A percentile compares a stretch with the other conserved stretches of the same genome.
phyloP scores from a whole-genome alignment of 345 rosid species.

The Murraya koenigii region DNA sequence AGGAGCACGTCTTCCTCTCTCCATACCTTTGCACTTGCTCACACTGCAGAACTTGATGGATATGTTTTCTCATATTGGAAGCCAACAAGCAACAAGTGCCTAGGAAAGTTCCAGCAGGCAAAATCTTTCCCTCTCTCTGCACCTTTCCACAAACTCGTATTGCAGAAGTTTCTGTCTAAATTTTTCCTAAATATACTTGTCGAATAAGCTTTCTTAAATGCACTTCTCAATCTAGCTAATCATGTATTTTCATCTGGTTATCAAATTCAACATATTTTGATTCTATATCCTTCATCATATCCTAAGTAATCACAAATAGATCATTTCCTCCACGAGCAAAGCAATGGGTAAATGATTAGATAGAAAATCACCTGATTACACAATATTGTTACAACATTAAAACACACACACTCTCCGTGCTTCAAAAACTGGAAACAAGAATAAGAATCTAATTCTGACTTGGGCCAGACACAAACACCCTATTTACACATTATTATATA shows the following conservation, averaged over 20 bases:
- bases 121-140: neutral
- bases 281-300: neutral
- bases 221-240: neutral
- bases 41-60: constrained; percentile 16
- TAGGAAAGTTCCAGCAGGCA: neutral
- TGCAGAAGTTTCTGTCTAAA: neutral
- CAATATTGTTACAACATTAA: neutral
- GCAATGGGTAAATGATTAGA: neutral
- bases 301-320: neutral
- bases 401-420: neutral
- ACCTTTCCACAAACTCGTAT: neutral
- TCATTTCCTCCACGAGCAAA: neutral
- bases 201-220: neutral
- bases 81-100: neutral
- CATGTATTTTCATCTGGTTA: neutral
- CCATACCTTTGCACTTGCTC: neutral
- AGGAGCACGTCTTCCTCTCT: neutral
- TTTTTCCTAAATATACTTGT: too few species aligned
- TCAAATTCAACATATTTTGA: neutral
- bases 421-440: neutral
- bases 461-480: neutral
- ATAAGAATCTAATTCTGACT: neutral
- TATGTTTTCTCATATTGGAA: neutral
- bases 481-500: neutral
- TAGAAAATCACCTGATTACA: neutral